Conservation (phyloP, 805 yeast species). For the Candida wancherniae region DNA sequence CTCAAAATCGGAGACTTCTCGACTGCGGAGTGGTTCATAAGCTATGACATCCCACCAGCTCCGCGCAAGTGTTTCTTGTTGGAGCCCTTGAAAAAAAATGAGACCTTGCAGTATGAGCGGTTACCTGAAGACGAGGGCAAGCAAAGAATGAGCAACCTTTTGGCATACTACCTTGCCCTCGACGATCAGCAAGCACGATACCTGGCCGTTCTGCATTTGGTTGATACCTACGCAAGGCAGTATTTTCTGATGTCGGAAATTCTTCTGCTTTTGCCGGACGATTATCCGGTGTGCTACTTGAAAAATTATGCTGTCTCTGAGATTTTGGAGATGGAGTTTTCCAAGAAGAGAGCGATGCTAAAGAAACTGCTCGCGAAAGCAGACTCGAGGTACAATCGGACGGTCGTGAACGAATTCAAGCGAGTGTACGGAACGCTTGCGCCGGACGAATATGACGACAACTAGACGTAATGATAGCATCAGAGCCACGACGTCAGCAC, state of each 20-base stretch:
- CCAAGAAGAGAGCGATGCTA: constrained; percentile 16
- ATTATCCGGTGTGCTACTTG: constrained; percentile 26
- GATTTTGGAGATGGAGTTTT: constrained; percentile 19
- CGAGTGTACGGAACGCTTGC: constrained; percentile 1
- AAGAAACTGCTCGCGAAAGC: constrained; percentile 28
- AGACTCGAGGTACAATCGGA: constrained; percentile 21
- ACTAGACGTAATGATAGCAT: too few relatives aligned
- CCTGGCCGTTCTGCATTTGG: constrained; percentile 26
- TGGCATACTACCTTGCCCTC: constrained; percentile 17
- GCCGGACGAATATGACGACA: too few relatives aligned
- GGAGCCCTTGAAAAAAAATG: constrained; percentile 1
- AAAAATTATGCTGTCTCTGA: constrained; percentile 22
- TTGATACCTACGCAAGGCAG: constrained; percentile 19
- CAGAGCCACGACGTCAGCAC: too few relatives aligned
- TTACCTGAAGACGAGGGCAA: constrained; percentile 2
- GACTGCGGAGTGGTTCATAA: constrained; percentile 30
- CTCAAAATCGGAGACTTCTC: constrained; percentile 27
- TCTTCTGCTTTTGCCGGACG: constrained; percentile 26
- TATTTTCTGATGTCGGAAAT: constrained; percentile 23
- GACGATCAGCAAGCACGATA: constrained; percentile 8
- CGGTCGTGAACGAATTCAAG: constrained; percentile 20
- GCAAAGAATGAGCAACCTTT: constrained; percentile 13
- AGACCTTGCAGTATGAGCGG: background rate
- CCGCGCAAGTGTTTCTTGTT: constrained; percentile 19
- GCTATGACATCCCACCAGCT: constrained; percentile 19